These are phyloP conservation scores for Dactylonectria estremocensis DNA, from an alignment of 2,329 filamentous ascomycete genomes.

Conservation along the genomic window DNA sequence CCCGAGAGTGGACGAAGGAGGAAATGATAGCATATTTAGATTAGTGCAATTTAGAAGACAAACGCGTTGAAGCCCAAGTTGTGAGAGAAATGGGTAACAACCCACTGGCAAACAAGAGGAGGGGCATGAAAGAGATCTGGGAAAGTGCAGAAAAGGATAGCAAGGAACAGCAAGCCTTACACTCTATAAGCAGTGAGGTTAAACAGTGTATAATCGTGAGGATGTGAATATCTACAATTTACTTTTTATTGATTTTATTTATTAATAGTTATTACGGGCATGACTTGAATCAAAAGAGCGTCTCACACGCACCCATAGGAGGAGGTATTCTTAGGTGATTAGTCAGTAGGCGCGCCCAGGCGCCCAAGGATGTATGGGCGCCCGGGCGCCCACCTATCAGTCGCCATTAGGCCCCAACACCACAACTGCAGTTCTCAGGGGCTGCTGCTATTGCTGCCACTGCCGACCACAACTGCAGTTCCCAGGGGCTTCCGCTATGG, in stretches of 20 bases:
- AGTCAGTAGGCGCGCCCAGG: neutral
- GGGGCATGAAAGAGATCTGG: slow-evolving; percentile 2
- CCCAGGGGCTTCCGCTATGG: too few relatives aligned
- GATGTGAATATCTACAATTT: too few relatives aligned
- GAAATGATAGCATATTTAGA: slow-evolving; percentile 10
- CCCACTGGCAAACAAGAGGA: slow-evolving; percentile 1
- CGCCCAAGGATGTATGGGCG: neutral
- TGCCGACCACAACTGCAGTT: too few relatives aligned
- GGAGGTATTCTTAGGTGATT: too few relatives aligned
- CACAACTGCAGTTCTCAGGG: too few relatives aligned
- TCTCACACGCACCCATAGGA: too few relatives aligned
- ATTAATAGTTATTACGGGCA: too few relatives aligned
- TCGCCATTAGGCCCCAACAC: too few relatives aligned
- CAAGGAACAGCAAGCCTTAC: slow-evolving; percentile 2
- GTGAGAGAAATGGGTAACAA: slow-evolving; percentile 3
- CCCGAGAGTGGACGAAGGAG: slow-evolving; percentile 9
- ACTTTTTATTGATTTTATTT: too few relatives aligned
- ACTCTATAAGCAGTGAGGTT: neutral
- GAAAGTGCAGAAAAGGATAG: neutral
- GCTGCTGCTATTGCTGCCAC: too few relatives aligned
- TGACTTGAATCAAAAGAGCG: too few relatives aligned
- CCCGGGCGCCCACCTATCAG: neutral
- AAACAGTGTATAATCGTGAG: neutral
- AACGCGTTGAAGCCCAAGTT: slow-evolving; percentile 6
- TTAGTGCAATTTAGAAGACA: slow-evolving; percentile 9